These are phyloP conservation scores for Pseudogymnoascus sp. DNA, from an alignment of 2,329 filamentous ascomycete genomes.

Conservation along the genomic window DNA sequence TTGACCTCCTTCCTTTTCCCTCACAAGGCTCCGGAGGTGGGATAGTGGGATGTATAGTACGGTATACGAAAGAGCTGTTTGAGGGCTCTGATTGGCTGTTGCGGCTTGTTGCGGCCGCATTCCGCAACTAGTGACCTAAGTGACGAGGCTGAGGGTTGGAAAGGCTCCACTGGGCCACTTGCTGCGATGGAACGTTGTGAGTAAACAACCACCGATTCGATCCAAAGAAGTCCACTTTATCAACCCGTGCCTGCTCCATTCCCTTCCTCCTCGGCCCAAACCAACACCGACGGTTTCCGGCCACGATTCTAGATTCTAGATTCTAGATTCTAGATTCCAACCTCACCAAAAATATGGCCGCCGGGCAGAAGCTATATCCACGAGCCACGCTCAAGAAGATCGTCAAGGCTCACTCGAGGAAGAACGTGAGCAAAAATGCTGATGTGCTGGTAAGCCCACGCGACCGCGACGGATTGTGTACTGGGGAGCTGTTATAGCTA, in stretches of 20 bases:
- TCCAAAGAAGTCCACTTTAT: neutral
- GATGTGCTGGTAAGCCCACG: conserved; percentile 64
- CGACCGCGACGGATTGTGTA: conserved; percentile 12
- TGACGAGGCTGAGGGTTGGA: neutral
- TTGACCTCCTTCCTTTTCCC: neutral
- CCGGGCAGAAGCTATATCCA: conserved; percentile 68
- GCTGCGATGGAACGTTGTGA: neutral
- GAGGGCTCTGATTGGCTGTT: neutral
- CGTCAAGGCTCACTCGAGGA: conserved; percentile 77
- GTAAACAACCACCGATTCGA: neutral
- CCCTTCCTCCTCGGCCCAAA: neutral
- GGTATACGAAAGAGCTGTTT: neutral
- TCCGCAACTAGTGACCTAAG: neutral
- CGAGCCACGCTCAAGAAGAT: conserved; percentile 81
- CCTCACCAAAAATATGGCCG: conserved; percentile 24
- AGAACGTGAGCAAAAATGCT: conserved; percentile 72
- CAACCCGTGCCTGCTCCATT: neutral
- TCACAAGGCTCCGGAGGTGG: neutral
- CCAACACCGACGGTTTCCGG: neutral
- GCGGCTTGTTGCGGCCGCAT: conserved; percentile 1
- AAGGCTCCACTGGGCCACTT: neutral
- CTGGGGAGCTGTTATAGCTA: neutral
- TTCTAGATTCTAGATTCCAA: neutral
- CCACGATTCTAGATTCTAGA: neutral
- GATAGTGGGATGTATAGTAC: conserved; percentile 5